These are phyloP conservation scores for Trypanosoma congolense DNA, from an alignment of 208 protist species.

Conservation along the genomic window DNA sequence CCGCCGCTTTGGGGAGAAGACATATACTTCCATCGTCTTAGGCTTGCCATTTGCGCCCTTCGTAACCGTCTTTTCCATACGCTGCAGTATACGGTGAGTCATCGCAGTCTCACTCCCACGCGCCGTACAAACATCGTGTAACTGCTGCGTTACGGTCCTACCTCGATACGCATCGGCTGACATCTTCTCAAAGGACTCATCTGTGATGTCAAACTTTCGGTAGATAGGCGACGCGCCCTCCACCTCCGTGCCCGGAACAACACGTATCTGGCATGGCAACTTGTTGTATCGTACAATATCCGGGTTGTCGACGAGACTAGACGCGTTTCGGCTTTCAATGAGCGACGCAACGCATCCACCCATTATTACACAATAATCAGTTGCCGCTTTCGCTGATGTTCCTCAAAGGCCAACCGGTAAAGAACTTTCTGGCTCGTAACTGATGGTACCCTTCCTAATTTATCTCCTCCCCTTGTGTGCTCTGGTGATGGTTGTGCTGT, in stretches of 20 bases:
- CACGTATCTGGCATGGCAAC: background rate
- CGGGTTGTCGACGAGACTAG: conserved; percentile 36
- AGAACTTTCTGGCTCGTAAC: too few relatives aligned
- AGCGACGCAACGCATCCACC: conserved; percentile 41
- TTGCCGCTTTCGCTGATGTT: background rate
- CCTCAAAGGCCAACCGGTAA: too few relatives aligned
- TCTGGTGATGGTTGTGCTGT: too few relatives aligned
- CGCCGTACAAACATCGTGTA: conserved; percentile 42
- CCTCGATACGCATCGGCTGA: conserved; percentile 37
- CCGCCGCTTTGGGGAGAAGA: conserved; percentile 47
- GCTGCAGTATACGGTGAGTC: conserved; percentile 42
- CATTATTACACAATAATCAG: conserved; percentile 32
- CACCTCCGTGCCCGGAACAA: conserved; percentile 32
- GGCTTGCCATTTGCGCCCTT: conserved; percentile 31
- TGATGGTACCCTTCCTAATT: too few relatives aligned
- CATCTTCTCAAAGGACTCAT: conserved; percentile 40
- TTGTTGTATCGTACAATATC: conserved; percentile 36
- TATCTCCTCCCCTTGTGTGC: too few relatives aligned
- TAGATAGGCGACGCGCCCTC: conserved; percentile 53
- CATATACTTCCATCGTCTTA: conserved; percentile 56
- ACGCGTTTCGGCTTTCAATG: conserved; percentile 39
- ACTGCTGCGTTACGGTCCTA: conserved; percentile 28
- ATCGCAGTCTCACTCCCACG: conserved; percentile 39
- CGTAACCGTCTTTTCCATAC: conserved; percentile 37
- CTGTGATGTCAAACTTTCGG: conserved; percentile 46